Evolutionary conservation across 352 stramenopile genomes (phyloP), one percentile per base, ranked within the genome.

Genomic region (Phytophthora lateralis): DNA sequence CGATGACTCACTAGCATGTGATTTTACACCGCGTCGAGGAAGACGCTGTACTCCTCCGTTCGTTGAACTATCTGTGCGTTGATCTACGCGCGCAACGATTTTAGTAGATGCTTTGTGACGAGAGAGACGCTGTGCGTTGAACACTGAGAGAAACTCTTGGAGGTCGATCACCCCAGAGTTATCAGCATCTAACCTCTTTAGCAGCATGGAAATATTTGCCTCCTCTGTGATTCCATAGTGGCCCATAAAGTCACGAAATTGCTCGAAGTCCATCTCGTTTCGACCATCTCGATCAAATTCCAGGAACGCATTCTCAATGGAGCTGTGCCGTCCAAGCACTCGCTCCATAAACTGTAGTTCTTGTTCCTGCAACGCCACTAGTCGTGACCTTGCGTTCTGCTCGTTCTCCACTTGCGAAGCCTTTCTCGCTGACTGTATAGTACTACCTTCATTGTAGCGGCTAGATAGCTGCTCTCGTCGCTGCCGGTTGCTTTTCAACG

Each of bases 211-310:
- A 5, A 90, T 63, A 30, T 73, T 85, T 2, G 60, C 27, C 20
- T 85, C 77, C 35, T 87, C 69, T n/a, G 49, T 77, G 35, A 89
- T 67, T 0, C 81, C 81, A 14, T 76, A 89, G 26, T 79, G 71
- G 1, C 51, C 55, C 66, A 90, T 70, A 9, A 90, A 66, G 24
- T 84, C 76, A 6, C 75, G 69, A 51, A 90, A 87, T 59, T 82
- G 66, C 9, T 83, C 76, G 35, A 81, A 88, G 39, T 84, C 70
- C 41, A 89, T 70, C 46, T 81, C 69, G 17, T 66, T 69, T 4
- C 61, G 41, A 4, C 51, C 47, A 14, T 79, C 38, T 5, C 47
- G 55, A 54, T 89, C 73, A 42, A 80, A 75, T 3, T 76, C 66
- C 2, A 43, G 55, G 37, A 91, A 89, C 1, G 79, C 75, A 24